phyloP scores from a whole-genome alignment of 2,329 filamentous ascomycete genomes.

The Paraphaeosphaeria minitans region DNA sequence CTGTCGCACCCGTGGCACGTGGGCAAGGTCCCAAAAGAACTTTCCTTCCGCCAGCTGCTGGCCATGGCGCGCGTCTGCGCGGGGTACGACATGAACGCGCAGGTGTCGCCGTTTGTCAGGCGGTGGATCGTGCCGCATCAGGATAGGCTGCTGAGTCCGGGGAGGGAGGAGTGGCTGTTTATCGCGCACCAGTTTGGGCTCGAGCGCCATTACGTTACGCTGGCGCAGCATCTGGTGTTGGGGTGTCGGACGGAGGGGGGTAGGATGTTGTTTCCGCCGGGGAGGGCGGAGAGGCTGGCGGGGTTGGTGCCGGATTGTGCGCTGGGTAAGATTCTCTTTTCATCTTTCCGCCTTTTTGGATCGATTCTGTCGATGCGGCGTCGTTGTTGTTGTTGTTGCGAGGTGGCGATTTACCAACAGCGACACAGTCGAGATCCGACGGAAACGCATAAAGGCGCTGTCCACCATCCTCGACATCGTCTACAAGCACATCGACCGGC shows the following conservation, averaged over 20 bases:
- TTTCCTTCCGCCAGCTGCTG: constrained; percentile 32
- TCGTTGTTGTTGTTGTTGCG: neutral
- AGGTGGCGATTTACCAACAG: neutral
- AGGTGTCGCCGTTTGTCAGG: constrained; percentile 17
- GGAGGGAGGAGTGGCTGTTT: constrained; percentile 33
- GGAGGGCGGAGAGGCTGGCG: neutral
- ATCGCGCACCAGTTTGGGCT: constrained; percentile 33
- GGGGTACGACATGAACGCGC: constrained; percentile 30
- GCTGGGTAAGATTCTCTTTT: constrained; percentile 8
- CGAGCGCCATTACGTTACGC: constrained; percentile 20
- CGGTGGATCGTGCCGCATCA: constrained; percentile 21
- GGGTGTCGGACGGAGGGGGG: constrained; percentile 10
- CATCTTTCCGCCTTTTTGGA: neutral
- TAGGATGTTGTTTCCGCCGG: constrained; percentile 9
- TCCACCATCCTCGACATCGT: constrained; percentile 11
- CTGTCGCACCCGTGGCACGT: constrained; percentile 37
- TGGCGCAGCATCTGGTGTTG: constrained; percentile 20
- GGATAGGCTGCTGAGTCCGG: constrained; percentile 8
- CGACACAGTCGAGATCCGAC: constrained; percentile 2
- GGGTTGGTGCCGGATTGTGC: constrained; percentile 12
- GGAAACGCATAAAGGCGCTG: constrained; percentile 10
- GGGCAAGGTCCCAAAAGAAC: constrained; percentile 25
- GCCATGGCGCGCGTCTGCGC: constrained; percentile 32
- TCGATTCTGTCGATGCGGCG: neutral
- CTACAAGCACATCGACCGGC: constrained; percentile 11